These are phyloP conservation scores for Geopyxis carbonaria DNA, from an alignment of 495 filamentous ascomycete genomes.

Conservation along the genomic window DNA sequence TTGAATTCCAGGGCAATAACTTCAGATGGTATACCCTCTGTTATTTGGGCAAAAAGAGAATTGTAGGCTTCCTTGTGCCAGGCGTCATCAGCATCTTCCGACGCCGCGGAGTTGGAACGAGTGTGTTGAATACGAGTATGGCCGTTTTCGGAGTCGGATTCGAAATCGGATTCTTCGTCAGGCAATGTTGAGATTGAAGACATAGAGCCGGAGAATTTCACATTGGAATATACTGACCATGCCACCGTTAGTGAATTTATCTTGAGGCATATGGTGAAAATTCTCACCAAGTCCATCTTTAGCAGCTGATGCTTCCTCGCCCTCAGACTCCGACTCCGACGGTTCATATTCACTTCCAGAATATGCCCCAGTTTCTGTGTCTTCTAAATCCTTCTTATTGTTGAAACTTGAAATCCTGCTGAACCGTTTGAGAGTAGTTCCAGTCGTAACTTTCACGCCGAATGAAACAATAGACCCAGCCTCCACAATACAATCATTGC, in stretches of 20 bases:
- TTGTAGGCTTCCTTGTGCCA: conserved; percentile 80
- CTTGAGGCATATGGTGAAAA: conserved; percentile 3
- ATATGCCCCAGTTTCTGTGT: conserved; percentile 33
- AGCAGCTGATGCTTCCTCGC: conserved; percentile 33
- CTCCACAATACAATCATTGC: conserved; percentile 48
- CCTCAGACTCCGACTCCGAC: conserved; percentile 35
- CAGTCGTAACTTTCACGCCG: conserved; percentile 51
- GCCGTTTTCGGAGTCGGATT: conserved; percentile 24
- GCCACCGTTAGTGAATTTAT: background rate
- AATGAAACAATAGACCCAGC: conserved; percentile 65
- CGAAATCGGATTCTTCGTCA: conserved; percentile 28
- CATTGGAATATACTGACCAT: background rate
- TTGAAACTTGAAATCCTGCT: conserved; percentile 40
- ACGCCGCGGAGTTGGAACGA: conserved; percentile 22
- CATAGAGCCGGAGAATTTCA: background rate
- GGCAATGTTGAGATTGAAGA: conserved; percentile 24
- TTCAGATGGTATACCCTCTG: conserved; percentile 56
- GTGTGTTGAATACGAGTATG: conserved; percentile 17
- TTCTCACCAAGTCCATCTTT: conserved; percentile 38
- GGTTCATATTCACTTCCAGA: conserved; percentile 35
- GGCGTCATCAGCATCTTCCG: conserved; percentile 40
- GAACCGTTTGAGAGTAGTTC: conserved; percentile 32
- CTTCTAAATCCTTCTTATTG: conserved; percentile 31
- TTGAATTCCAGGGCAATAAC: conserved; percentile 80
- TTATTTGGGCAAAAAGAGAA: conserved; percentile 68